phyloP scores from a whole-genome alignment of 2,329 filamentous ascomycete species.

The Plectosphaerella sp. region DNA sequence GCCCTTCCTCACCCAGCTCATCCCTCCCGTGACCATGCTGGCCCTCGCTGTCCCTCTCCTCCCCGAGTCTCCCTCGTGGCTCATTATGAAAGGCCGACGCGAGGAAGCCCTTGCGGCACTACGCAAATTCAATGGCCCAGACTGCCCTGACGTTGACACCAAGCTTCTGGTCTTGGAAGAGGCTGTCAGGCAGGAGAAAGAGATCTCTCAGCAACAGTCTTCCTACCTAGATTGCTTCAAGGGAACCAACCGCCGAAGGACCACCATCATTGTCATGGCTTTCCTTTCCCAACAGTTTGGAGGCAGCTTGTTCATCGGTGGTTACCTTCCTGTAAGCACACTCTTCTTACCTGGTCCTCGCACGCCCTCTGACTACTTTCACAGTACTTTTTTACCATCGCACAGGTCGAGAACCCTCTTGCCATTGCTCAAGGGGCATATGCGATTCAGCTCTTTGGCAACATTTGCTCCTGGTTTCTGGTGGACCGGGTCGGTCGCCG shows the following conservation, averaged over 20 bases:
- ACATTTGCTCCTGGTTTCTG: constrained; percentile 31
- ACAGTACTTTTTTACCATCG: constrained; percentile 31
- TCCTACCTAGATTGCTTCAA: constrained; percentile 47
- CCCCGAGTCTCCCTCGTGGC: constrained; percentile 31
- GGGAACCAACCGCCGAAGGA: constrained; percentile 44
- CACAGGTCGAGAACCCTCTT: constrained; percentile 29
- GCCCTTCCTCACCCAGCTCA: constrained; percentile 3
- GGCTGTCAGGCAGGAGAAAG: constrained; percentile 24
- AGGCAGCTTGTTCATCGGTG: constrained; percentile 38
- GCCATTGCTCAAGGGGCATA: constrained; percentile 34
- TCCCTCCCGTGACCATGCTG: constrained; percentile 2
- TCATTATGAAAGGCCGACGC: constrained; percentile 23
- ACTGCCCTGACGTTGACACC: constrained; percentile 16
- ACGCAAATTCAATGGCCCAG: constrained; percentile 20
- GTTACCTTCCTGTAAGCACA: constrained; percentile 16
- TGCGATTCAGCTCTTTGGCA: constrained; percentile 34
- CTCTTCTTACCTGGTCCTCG: constrained; percentile 21
- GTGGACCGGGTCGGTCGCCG: constrained; percentile 29
- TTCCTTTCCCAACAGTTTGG: constrained; percentile 61
- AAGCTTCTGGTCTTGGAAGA: constrained; percentile 19
- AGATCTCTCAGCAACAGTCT: constrained; percentile 25
- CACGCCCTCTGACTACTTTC: constrained; percentile 24
- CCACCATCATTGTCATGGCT: constrained; percentile 53
- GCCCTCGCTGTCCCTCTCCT: constrained; percentile 1
- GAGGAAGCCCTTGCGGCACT: constrained; percentile 28